phyloP scores from a whole-genome alignment of 305 asterid species.

The Petunia hybrid region DNA sequence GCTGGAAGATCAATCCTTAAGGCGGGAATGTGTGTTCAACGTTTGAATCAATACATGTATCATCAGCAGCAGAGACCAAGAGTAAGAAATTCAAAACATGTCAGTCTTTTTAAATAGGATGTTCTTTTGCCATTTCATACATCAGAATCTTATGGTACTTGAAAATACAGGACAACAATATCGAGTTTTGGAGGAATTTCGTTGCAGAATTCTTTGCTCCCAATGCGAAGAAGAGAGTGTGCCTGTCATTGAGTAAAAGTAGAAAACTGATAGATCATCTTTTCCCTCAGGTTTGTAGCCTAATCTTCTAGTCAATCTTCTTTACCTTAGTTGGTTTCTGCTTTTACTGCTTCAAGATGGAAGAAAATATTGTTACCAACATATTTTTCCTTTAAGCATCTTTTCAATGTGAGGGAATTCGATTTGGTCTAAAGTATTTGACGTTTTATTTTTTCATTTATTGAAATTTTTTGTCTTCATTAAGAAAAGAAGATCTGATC shows the following conservation, averaged over 20 bases:
- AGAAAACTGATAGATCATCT: constrained; percentile 48
- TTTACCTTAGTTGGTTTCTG: too few relatives aligned
- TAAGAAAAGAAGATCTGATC: background rate
- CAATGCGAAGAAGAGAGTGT: constrained; percentile 57
- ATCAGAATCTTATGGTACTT: constrained; percentile 7
- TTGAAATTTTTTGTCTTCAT: background rate
- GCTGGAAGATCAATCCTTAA: constrained; percentile 38
- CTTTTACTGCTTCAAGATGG: background rate
- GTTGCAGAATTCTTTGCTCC: constrained; percentile 61
- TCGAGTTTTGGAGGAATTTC: constrained; percentile 60
- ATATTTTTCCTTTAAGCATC: background rate
- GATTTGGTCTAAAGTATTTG: background rate
- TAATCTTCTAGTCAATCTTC: background rate
- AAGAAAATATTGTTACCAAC: constrained; percentile 9
- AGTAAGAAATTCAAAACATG: constrained; percentile 42
- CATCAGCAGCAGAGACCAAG: constrained; percentile 57
- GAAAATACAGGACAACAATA: constrained; percentile 55
- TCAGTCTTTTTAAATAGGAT: background rate
- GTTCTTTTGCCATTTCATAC: background rate
- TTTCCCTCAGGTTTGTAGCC: constrained; percentile 56
- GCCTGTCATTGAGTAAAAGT: constrained; percentile 54
- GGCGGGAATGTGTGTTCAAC: constrained; percentile 55
- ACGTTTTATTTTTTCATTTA: background rate
- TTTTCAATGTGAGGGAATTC: background rate
- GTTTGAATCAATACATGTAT: constrained; percentile 58